Evolutionary conservation across 2,329 filamentous ascomycete species (phyloP), one percentile per base, ranked within the genome.

Genomic region (Penicillium paneum): DNA sequence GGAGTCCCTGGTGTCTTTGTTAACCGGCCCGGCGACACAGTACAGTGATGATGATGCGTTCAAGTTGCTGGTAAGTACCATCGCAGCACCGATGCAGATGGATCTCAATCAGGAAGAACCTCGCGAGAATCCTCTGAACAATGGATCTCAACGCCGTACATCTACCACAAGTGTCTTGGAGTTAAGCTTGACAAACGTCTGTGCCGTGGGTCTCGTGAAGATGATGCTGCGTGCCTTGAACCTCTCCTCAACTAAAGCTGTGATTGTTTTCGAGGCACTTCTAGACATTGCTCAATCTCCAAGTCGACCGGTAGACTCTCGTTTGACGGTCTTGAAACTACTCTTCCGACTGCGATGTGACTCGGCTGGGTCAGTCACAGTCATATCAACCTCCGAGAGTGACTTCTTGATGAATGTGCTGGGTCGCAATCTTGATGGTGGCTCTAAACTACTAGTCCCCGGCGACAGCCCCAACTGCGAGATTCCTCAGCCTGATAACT

Each of bases 271-370:
- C 63, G 79, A 84, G 45, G 77, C 82, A 8, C 73, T 93, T 5
- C 74, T 92, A 39, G 78, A 79, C 49, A 84, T 91, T 61, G 84
- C 82, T 6, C 81, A 80, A 60, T 81, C 81, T 15, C 79, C 78
- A 28, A 76, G 79, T 31, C 84, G 82, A 57, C 87, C 88, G 55
- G 77, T 81, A 7, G 86, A 90, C 71, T 86, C 88, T 48, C 86
- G 89, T 7, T 76, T 94, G 26, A 86, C 85, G 12, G 86, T 87
- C 2, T 83, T 92, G 78, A 91, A 90, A 65, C 74, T 93, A 40
- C 77, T 97, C 2, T 93, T 95, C 68, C 85, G 92, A 40, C 76
- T 97, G 29, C 84, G 92, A 55, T 90, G 91, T 21, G 91, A 96
- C 71, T 90, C 88, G 69, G 84, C 88, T 10, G 84, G 92, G 61